Evolutionary conservation across 306 rosid species (phyloP), one percentile per base, ranked within the genome.

Genomic region (Glycine soja): DNA sequence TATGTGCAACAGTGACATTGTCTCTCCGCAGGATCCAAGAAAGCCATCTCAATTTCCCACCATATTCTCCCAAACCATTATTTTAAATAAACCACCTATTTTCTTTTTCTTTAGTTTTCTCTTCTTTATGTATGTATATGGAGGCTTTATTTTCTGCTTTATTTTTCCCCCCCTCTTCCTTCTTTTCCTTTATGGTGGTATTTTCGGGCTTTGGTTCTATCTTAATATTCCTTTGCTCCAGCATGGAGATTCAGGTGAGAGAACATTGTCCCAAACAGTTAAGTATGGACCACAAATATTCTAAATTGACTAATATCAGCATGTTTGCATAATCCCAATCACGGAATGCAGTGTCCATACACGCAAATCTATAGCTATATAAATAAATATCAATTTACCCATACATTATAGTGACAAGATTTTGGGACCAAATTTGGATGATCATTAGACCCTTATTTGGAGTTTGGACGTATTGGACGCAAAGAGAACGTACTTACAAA

Each of bases 11-110:
- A 89, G 94, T 90, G 85, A 56, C 78, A 74, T 80, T 91, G 90
- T 86, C 85, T 87, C 94, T 74, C 92, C 92, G 79, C 97, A 95
- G 97, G 97, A 92, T 95, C 97, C 97, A 82, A 95, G 94, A 93
- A 92, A 87, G 95, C 79, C 77, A 80, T 87, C 53, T 76, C 84
- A 84, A 88, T 87, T 93, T 95, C 97, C 94, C 97, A 91, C 97
- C 94, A 84, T 79, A 76, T 84, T 83, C 84, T 66, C 70, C 58
- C 80, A 82, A 68, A 66, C 69, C 72, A 48, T 52, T 80, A 10
- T 75, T 77, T 77, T 52, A 86, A 86, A 77, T 46, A 16, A 84
- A 61, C 67, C 78, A 24, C 30, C 78, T 34, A 73, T 76, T 81
- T 85, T 85, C 83, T 72, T 72, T 68, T 54, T 62, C 83, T 83